phyloP scores from a whole-genome alignment of 2,329 filamentous ascomycete species.

The Pseudogymnoascus sp. region DNA sequence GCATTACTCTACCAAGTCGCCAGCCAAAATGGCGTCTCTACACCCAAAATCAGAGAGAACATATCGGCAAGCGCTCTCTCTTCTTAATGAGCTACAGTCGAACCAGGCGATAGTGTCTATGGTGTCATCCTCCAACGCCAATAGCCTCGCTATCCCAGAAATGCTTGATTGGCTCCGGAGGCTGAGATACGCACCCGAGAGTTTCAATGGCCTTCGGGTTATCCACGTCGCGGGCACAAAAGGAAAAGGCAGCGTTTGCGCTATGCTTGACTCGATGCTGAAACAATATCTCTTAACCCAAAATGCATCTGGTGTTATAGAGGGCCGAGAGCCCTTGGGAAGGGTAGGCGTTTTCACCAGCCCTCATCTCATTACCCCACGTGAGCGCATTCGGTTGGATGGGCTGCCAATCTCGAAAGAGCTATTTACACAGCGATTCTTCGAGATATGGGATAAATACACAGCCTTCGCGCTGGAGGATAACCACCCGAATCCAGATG shows the following conservation, averaged over 20 bases:
- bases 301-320: neutral
- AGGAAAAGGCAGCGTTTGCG: conserved; percentile 67
- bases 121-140: conserved; percentile 10
- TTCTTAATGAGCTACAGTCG: neutral
- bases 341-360: conserved; percentile 58
- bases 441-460: conserved; percentile 57
- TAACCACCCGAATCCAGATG: conserved; percentile 25
- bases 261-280: conserved; percentile 57
- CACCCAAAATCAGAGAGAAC: neutral
- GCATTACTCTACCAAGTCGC: neutral
- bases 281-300: conserved; percentile 33
- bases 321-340: conserved; percentile 22
- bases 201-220: conserved; percentile 55
- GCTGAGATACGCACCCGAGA: conserved; percentile 28
- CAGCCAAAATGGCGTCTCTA: neutral
- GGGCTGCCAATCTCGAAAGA: conserved; percentile 48
- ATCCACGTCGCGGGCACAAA: conserved; percentile 70
- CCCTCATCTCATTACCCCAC: conserved; percentile 58
- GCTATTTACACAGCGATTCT: conserved; percentile 58
- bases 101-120: neutral
- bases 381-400: conserved; percentile 59
- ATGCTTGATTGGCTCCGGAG: conserved; percentile 24
- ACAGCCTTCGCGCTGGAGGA: conserved; percentile 30
- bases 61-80: neutral
- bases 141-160: conserved; percentile 25